Conservation (phyloP, 345 rosid genomes). For the Salix dunnii region DNA sequence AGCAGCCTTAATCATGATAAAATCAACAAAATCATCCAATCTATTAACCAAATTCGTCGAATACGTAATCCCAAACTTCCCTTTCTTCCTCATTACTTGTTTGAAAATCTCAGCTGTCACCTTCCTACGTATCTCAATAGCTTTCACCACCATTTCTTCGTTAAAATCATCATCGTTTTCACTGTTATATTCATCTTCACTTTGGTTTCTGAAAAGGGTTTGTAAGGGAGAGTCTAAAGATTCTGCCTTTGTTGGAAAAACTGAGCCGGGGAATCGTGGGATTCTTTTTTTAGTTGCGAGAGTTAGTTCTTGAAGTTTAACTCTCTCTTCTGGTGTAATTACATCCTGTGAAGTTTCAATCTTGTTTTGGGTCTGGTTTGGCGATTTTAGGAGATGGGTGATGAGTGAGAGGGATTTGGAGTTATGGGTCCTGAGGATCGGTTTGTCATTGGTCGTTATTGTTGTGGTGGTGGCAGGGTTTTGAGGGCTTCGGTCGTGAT, state of each 20-base stretch:
- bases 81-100: conserved; percentile 56
- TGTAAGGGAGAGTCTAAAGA: conserved; percentile 39
- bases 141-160: conserved; percentile 61
- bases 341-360: background rate
- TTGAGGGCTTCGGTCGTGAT: conserved; percentile 10
- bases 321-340: conserved; percentile 40
- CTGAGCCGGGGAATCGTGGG: conserved; percentile 69
- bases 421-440: conserved; percentile 51
- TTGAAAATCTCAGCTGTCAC: conserved; percentile 67
- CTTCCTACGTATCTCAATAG: conserved; percentile 69
- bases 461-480: background rate
- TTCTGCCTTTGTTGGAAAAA: conserved; percentile 18
- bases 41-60: conserved; percentile 56
- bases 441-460: conserved; percentile 18
- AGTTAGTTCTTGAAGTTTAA: conserved; percentile 54
- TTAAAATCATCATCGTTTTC: conserved; percentile 38
- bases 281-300: conserved; percentile 47
- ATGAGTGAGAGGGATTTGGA: conserved; percentile 43
- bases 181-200: background rate
- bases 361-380: conserved; percentile 17
- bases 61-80: conserved; percentile 82
- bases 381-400: conserved; percentile 32
- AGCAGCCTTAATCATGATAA: conserved; percentile 81
- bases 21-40: conserved; percentile 59
- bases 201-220: conserved; percentile 17